phyloP scores from a whole-genome alignment of 202 grass and related monocot species.

The Schoenoplectus triqueter region DNA sequence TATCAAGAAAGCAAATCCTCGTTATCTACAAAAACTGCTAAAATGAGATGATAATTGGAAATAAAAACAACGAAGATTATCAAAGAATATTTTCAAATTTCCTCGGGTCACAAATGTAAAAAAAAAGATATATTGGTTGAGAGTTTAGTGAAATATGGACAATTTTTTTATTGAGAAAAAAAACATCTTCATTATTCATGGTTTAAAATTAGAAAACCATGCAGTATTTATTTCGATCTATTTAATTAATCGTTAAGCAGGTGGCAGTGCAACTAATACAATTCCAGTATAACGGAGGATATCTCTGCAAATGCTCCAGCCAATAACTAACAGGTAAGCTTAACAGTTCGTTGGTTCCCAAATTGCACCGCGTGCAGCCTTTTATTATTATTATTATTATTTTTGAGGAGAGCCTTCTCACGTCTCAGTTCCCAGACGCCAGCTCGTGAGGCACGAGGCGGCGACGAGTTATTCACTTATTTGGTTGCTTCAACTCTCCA shows the following conservation, averaged over 20 bases:
- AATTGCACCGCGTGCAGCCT: conserved; percentile 8
- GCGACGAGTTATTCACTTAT: neutral
- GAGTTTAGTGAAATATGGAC: too few relatives aligned
- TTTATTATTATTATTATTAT: too few relatives aligned
- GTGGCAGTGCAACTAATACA: neutral
- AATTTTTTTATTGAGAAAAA: too few relatives aligned
- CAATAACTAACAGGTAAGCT: neutral
- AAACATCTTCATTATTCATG: too few relatives aligned
- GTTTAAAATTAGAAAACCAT: neutral
- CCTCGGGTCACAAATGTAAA: neutral
- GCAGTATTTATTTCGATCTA: neutral
- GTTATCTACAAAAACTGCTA: too few relatives aligned
- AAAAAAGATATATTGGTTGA: too few relatives aligned
- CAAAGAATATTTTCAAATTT: too few relatives aligned
- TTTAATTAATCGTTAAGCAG: too few relatives aligned
- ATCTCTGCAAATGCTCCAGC: neutral
- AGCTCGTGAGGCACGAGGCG: conserved; percentile 15
- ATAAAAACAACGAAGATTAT: too few relatives aligned
- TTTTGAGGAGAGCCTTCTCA: neutral
- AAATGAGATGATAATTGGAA: too few relatives aligned
- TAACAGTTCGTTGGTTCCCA: neutral
- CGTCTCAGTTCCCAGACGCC: neutral
- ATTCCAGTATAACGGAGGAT: neutral
- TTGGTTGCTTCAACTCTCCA: neutral
- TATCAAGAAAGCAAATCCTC: too few relatives aligned